Conservation (phyloP, 768 basidiomycete genomes). For the Hysterangium stoloniferum region DNA sequence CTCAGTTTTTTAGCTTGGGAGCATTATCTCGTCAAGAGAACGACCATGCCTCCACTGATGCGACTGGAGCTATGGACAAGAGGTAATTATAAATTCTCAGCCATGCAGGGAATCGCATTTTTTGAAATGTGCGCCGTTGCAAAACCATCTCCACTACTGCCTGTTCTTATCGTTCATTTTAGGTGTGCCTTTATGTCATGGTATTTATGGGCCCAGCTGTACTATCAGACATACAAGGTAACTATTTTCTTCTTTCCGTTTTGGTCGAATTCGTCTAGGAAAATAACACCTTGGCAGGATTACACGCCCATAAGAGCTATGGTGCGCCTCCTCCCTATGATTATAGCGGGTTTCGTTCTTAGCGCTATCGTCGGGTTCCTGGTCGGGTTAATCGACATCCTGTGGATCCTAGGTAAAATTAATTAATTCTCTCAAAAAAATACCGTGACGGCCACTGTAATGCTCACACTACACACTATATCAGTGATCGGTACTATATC, state of each 20-base stretch:
- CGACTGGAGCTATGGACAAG: constrained; percentile 53
- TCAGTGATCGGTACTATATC: constrained; percentile 47
- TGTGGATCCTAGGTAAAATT: constrained; percentile 53
- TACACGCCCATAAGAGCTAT: constrained; percentile 54
- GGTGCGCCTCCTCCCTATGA: constrained; percentile 64
- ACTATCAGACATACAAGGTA: constrained; percentile 56
- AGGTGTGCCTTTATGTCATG: constrained; percentile 46
- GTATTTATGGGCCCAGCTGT: constrained; percentile 55
- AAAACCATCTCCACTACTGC: too few relatives aligned
- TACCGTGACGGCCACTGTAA: too few relatives aligned
- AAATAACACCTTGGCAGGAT: too few relatives aligned
- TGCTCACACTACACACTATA: too few relatives aligned
- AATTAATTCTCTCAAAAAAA: too few relatives aligned
- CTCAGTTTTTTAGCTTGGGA: constrained; percentile 61
- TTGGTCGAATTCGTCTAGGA: too few relatives aligned
- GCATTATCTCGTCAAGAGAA: constrained; percentile 36
- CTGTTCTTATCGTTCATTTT: too few relatives aligned
- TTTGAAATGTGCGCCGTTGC: constrained; percentile 52
- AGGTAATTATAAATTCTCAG: constrained; percentile 53
- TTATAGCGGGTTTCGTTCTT: constrained; percentile 52
- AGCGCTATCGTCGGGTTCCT: constrained; percentile 59
- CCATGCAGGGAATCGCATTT: constrained; percentile 56
- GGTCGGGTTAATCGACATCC: constrained; percentile 46
- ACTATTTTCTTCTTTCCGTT: too few relatives aligned
- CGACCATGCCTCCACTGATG: constrained; percentile 49